Evolutionary conservation across 257 asterid species (phyloP).

Genomic region (Gentiana dahurica): DNA sequence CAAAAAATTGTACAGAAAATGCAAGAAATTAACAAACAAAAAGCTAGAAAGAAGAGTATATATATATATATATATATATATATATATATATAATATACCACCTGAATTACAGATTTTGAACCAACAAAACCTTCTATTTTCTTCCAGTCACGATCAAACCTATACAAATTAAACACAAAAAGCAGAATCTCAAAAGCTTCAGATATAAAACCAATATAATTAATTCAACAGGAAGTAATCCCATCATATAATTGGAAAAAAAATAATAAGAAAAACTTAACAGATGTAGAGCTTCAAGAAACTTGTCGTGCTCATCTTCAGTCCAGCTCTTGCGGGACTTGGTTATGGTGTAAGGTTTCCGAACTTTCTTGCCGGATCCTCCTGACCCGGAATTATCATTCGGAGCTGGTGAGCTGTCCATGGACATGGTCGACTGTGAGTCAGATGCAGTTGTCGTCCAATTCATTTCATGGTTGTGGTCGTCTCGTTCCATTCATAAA

Average conservation of each 20-base stretch:
- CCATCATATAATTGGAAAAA: background rate
- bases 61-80: background rate
- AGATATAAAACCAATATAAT: background rate
- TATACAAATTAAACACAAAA: conserved; percentile 17
- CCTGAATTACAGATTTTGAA: conserved; percentile 97
- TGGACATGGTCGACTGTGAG: conserved; percentile 21
- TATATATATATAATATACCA: conserved; percentile 13
- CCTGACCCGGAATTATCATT: conserved; percentile 15
- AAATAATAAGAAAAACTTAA: conserved; percentile 13
- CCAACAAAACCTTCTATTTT: conserved; percentile 90
- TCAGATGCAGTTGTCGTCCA: conserved; percentile 20
- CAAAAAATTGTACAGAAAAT: background rate
- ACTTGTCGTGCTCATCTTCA: conserved; percentile 87
- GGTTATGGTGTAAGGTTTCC: conserved; percentile 83
- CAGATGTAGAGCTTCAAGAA: conserved; percentile 90
- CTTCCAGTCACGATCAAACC: conserved; percentile 99
- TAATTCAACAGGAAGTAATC: background rate
- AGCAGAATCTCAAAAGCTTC: background rate
- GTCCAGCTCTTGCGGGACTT: conserved; percentile 93
- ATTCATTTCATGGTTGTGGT: conserved; percentile 16
- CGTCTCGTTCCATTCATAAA: background rate
- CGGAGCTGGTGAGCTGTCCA: conserved; percentile 19
- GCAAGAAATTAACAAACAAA: background rate
- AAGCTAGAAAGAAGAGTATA: background rate
- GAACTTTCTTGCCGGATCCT: conserved; percentile 47